These are phyloP conservation scores for Trametes cinnabarina DNA, from an alignment of 768 basidiomycete genomes.

Conservation along the genomic window DNA sequence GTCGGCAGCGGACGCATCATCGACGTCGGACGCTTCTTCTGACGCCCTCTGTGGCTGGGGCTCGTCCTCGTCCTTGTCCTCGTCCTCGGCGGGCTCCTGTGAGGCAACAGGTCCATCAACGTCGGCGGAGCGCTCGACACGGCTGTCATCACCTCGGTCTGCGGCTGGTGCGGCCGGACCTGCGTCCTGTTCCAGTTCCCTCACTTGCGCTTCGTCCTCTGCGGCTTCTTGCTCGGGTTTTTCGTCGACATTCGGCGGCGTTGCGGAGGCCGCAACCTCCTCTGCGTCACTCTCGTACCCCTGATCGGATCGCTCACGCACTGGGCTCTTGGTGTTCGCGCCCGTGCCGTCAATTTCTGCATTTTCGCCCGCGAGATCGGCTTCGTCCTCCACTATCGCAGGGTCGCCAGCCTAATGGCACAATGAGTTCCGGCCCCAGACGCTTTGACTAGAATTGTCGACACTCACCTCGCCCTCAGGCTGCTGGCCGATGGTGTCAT, in stretches of 20 bases:
- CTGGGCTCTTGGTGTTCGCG: neutral
- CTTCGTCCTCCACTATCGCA: neutral
- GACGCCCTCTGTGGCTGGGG: neutral
- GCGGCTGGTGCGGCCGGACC: neutral
- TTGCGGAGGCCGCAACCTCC: neutral
- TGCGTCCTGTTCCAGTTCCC: neutral
- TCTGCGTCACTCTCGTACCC: neutral
- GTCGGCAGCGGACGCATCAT: neutral
- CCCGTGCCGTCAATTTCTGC: neutral
- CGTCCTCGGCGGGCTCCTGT: neutral
- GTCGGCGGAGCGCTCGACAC: constrained; percentile 8
- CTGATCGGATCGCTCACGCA: neutral
- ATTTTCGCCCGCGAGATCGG: too few relatives aligned
- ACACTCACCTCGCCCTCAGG: constrained; percentile 29
- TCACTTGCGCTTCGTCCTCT: neutral
- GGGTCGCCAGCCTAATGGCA: neutral
- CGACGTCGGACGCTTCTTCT: neutral
- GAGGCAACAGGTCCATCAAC: constrained; percentile 5
- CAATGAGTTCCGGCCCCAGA: neutral
- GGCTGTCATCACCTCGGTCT: constrained; percentile 3
- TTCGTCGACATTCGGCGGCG: neutral
- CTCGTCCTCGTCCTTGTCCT: neutral
- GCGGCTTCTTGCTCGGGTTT: neutral
- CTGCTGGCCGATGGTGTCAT: constrained; percentile 31
- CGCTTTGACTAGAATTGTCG: neutral